These are phyloP conservation scores for Gardenia jasminoides DNA, from an alignment of 257 asterid species.

Conservation along the genomic window DNA sequence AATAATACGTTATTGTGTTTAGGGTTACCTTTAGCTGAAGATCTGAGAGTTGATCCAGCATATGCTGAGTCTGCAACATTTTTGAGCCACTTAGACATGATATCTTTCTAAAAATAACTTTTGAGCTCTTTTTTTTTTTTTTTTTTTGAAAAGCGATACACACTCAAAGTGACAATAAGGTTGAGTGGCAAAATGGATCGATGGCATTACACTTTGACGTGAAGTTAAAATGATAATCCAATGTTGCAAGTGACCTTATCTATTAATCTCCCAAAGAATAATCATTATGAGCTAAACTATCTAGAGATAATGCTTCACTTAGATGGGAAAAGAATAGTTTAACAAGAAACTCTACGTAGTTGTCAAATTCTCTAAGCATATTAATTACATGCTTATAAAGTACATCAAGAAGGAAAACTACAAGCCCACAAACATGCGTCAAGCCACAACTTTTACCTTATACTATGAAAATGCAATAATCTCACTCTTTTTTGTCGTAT, in stretches of 20 bases:
- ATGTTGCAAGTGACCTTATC: background rate
- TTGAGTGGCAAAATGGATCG: background rate
- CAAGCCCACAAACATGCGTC: background rate
- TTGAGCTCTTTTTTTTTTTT: too few species aligned
- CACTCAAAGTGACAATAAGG: background rate
- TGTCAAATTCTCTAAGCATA: too few species aligned
- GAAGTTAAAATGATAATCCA: background rate
- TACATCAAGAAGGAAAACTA: too few species aligned
- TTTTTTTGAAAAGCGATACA: too few species aligned
- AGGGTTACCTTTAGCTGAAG: slow-evolving; percentile 38
- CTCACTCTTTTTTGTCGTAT: background rate
- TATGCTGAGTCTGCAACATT: slow-evolving; percentile 34
- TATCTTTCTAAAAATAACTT: background rate
- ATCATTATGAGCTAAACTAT: too few species aligned
- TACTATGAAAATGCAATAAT: too few species aligned
- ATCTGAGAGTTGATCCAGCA: slow-evolving; percentile 34
- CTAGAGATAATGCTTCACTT: too few species aligned
- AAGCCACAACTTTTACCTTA: background rate
- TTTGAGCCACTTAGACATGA: background rate
- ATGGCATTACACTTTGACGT: background rate
- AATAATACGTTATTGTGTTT: background rate
- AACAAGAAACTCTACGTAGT: too few species aligned
- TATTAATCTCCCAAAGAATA: background rate
- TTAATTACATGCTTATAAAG: too few species aligned
- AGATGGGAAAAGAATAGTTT: too few species aligned